Conservation (phyloP, 1,284 basidiomycete genomes). For the Cutaneotrichosporon spelunceum region DNA sequence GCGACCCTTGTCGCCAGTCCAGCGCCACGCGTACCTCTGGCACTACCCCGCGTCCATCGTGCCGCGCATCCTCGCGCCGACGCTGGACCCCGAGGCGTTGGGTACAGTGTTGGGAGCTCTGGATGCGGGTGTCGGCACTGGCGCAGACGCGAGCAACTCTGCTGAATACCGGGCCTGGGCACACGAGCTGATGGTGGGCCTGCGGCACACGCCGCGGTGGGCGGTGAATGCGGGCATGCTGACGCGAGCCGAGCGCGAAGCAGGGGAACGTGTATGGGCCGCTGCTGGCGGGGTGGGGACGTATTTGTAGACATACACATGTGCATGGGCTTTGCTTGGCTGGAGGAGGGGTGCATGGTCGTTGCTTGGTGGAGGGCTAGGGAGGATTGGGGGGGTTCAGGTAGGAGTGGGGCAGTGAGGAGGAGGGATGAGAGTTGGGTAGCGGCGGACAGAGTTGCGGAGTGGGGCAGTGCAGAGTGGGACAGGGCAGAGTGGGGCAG, state of each 20-base stretch:
- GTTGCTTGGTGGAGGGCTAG: neutral
- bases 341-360: neutral
- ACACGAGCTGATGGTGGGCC: constrained; percentile 23
- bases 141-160: too few species aligned
- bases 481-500: too few species aligned
- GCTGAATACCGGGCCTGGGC: constrained; percentile 11
- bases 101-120: constrained; percentile 33
- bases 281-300: constrained; percentile 21
- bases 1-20: constrained; percentile 1
- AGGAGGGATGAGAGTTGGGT: too few species aligned
- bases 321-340: too few species aligned
- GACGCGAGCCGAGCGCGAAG: constrained; percentile 26
- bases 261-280: constrained; percentile 27
- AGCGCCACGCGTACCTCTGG: constrained; percentile 17
- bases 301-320: neutral
- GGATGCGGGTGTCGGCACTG: constrained; percentile 13
- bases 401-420: too few species aligned
- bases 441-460: too few species aligned
- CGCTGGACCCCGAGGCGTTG: constrained; percentile 46
- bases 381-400: neutral
- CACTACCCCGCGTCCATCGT: constrained; percentile 31
- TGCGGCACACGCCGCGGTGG: constrained; percentile 35
- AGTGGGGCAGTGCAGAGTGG: too few species aligned
- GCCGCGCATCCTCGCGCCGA: constrained; percentile 27
- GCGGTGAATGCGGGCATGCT: constrained; percentile 42